A percentile compares a stretch with the other conserved stretches of the same genome.
Evolutionary conservation across 345 rosid species (phyloP).

Genomic region (Dovyalis caffra): DNA sequence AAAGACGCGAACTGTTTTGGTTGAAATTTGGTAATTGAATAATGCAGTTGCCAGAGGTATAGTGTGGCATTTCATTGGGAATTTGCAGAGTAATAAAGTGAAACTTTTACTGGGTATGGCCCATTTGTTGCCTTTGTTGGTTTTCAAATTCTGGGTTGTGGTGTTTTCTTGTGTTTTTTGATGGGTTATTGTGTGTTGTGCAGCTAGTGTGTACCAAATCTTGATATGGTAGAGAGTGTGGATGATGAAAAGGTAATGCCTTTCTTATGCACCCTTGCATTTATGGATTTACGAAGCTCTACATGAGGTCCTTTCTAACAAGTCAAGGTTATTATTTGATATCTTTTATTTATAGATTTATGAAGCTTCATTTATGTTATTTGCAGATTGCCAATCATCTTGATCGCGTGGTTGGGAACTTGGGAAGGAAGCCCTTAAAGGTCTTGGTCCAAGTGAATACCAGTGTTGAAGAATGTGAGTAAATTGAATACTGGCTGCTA

Average conservation of each 20-base stretch:
- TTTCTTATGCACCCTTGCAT: not conserved
- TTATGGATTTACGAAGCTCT: not conserved
- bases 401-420: conserved; percentile 56
- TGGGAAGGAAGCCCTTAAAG: conserved; percentile 80
- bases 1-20: not conserved
- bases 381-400: conserved; percentile 87
- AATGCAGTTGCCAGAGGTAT: conserved; percentile 83
- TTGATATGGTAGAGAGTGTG: conserved; percentile 78
- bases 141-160: not conserved
- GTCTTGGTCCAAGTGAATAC: conserved; percentile 92
- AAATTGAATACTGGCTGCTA: not conserved
- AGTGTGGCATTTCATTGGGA: conserved; percentile 95
- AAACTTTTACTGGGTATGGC: conserved; percentile 77
- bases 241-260: conserved; percentile 79
- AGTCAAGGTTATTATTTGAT: not conserved
- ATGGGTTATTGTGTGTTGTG: conserved; percentile 16
- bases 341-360: not conserved
- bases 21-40: not conserved
- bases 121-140: not conserved
- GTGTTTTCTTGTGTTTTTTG: not conserved
- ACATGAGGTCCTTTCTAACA: not conserved
- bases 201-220: conserved; percentile 95
- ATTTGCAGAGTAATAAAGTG: conserved; percentile 95
- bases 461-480: conserved; percentile 96
- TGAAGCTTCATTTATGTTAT: not conserved